Evolutionary conservation across 1,284 basidiomycete species (phyloP).

Genomic region (Cryptococcus deneoformans): DNA sequence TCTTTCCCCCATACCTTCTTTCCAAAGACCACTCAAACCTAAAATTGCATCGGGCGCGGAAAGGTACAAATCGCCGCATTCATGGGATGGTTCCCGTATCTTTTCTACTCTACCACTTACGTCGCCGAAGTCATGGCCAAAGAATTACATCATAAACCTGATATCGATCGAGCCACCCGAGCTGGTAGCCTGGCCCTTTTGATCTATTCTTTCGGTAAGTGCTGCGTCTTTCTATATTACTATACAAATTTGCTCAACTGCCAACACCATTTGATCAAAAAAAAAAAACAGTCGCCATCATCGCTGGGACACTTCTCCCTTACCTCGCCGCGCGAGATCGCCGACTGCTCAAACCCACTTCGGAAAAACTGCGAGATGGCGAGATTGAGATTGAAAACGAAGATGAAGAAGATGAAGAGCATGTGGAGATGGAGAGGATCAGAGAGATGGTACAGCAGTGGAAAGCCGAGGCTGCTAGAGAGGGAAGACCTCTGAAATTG

Average conservation of each 20-base stretch:
- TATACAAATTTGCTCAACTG: background rate
- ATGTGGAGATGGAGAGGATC: conserved; percentile 66
- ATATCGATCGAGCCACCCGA: conserved; percentile 75
- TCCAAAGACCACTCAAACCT: background rate
- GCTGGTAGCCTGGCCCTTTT: conserved; percentile 87
- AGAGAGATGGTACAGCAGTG: conserved; percentile 69
- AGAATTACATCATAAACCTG: conserved; percentile 66
- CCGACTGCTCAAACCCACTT: conserved; percentile 61
- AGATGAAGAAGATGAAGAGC: conserved; percentile 64
- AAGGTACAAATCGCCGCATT: conserved; percentile 52
- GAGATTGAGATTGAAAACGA: conserved; percentile 19
- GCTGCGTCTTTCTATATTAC: background rate
- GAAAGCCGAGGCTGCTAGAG: conserved; percentile 72
- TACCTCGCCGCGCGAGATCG: conserved; percentile 74
- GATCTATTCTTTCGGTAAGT: conserved; percentile 77
- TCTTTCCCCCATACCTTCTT: background rate
- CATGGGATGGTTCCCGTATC: conserved; percentile 78
- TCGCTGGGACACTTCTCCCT: conserved; percentile 78
- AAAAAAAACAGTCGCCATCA: conserved; percentile 65
- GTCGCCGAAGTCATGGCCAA: conserved; percentile 86
- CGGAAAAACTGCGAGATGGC: conserved; percentile 37
- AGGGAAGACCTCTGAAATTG: conserved; percentile 67
- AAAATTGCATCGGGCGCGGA: background rate
- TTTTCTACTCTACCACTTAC: conserved; percentile 94
- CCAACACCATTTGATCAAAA: background rate